These are phyloP conservation scores for Termitomyces sp. DNA, from an alignment of 768 basidiomycete species.

Conservation along the genomic window DNA sequence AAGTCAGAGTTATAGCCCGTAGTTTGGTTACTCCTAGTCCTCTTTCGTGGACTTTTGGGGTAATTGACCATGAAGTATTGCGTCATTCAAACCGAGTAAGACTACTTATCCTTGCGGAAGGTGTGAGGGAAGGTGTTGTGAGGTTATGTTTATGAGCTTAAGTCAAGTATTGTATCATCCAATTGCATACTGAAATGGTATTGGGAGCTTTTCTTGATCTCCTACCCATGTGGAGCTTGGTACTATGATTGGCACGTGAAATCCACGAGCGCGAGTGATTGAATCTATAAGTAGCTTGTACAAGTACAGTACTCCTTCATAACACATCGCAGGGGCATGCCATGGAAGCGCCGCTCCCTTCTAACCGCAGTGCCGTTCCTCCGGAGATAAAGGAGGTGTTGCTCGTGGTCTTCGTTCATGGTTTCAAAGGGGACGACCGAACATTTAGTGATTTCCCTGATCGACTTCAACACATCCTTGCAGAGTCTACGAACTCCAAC, in stretches of 20 bases:
- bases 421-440: conserved; percentile 58
- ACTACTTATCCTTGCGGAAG: too few relatives aligned
- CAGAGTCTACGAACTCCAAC: conserved; percentile 49
- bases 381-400: conserved; percentile 37
- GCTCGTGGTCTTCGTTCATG: conserved; percentile 76
- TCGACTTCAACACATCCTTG: conserved; percentile 70
- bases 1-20: conserved; percentile 38
- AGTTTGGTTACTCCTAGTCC: neutral
- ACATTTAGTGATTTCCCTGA: conserved; percentile 79
- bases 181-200: neutral
- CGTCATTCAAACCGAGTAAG: neutral
- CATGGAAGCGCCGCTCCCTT: neutral
- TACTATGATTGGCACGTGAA: neutral
- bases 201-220: neutral
- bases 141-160: too few relatives aligned
- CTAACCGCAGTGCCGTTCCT: neutral
- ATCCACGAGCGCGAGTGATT: neutral
- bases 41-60: too few relatives aligned
- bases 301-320: neutral
- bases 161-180: neutral
- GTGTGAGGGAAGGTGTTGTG: too few relatives aligned
- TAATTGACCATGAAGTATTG: neutral
- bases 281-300: neutral
- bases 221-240: neutral
- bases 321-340: neutral